These are phyloP conservation scores for Immersiporthe knoxdaviesiana DNA, from an alignment of 2,329 filamentous ascomycete genomes.

Conservation along the genomic window DNA sequence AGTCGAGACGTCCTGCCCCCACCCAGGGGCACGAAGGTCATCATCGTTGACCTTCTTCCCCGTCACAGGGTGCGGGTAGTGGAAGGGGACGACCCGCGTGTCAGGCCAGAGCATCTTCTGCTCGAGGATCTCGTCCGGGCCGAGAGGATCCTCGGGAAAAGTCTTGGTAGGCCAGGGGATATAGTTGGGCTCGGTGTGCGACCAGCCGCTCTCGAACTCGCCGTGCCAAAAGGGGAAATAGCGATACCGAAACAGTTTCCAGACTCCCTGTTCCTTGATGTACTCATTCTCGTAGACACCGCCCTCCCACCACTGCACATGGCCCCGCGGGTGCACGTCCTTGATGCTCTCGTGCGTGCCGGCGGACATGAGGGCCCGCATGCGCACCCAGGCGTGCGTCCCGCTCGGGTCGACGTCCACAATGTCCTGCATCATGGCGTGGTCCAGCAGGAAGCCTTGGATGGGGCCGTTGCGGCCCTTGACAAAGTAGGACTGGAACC, in stretches of 20 bases:
- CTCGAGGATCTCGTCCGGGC: conserved; percentile 57
- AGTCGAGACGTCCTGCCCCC: conserved; percentile 44
- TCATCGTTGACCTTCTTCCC: conserved; percentile 48
- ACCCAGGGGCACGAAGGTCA: conserved; percentile 52
- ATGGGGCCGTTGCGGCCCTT: conserved; percentile 59
- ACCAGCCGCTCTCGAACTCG: conserved; percentile 57
- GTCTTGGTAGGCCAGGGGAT: conserved; percentile 52
- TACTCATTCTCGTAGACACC: conserved; percentile 64
- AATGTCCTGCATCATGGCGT: conserved; percentile 61
- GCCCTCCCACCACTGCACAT: conserved; percentile 62
- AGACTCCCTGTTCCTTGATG: conserved; percentile 57
- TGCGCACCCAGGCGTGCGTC: conserved; percentile 53
- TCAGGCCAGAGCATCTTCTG: conserved; percentile 61
- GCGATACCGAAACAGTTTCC: conserved; percentile 57
- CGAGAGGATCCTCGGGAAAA: conserved; percentile 53
- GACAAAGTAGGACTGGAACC: conserved; percentile 55
- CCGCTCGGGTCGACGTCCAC: conserved; percentile 52
- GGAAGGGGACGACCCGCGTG: conserved; percentile 57
- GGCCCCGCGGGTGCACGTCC: conserved; percentile 53
- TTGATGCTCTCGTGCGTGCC: conserved; percentile 56
- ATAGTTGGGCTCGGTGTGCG: conserved; percentile 56
- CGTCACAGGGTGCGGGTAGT: conserved; percentile 56
- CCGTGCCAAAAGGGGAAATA: conserved; percentile 63
- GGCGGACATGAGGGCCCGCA: conserved; percentile 59
- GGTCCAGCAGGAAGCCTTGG: conserved; percentile 59